A percentile compares a stretch with the other conserved stretches of the same genome.
phyloP scores from a whole-genome alignment of 202 grass and related monocot species.

The Musa balbisiana region DNA sequence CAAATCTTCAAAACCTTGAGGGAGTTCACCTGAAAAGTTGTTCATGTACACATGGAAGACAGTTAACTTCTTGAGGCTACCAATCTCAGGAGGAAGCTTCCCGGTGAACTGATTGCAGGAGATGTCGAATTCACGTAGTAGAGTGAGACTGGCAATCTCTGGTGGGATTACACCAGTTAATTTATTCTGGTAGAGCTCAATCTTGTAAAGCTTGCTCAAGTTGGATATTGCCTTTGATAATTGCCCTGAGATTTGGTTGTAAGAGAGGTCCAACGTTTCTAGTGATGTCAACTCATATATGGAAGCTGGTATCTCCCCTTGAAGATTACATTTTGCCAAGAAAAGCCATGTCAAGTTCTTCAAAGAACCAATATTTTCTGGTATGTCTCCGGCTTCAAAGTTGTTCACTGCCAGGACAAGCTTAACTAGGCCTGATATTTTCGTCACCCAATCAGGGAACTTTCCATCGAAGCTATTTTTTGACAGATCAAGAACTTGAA shows the following conservation, averaged over 20 bases:
- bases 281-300: constrained; percentile 56
- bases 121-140: constrained; percentile 87
- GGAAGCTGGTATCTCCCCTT: constrained; percentile 59
- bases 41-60: constrained; percentile 85
- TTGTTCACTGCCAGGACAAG: constrained; percentile 73
- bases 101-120: constrained; percentile 69
- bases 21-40: constrained; percentile 75
- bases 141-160: constrained; percentile 48
- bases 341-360: constrained; percentile 82
- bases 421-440: constrained; percentile 39
- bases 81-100: constrained; percentile 47
- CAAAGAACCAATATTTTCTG: constrained; percentile 65
- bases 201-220: constrained; percentile 70
- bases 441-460: constrained; percentile 64
- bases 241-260: constrained; percentile 67
- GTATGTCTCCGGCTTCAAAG: constrained; percentile 53
- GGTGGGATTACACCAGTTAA: constrained; percentile 80
- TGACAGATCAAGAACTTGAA: constrained; percentile 75
- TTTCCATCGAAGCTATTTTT: constrained; percentile 61
- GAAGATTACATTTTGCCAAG: constrained; percentile 73
- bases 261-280: constrained; percentile 78
- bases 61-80: constrained; percentile 53
- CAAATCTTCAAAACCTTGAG: constrained; percentile 50
- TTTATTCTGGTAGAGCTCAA: constrained; percentile 96
- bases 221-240: constrained; percentile 68